Conservation (phyloP, 2,329 filamentous ascomycete genomes). For the Fusarium incarnatum region DNA sequence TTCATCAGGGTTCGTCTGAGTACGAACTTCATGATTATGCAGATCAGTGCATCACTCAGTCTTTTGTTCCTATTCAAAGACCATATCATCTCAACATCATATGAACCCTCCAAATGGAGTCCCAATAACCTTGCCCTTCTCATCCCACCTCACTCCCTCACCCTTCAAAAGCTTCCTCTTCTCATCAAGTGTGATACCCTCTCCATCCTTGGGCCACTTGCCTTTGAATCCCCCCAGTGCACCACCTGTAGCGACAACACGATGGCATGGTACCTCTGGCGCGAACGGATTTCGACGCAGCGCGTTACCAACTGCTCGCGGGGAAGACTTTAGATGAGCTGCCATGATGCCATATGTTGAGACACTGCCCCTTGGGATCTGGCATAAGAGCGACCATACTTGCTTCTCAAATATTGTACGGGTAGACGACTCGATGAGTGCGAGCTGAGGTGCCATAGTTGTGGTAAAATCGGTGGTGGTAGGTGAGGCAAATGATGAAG, state of each 20-base stretch:
- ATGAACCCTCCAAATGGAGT: slow-evolving; percentile 57
- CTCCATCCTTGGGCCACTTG: slow-evolving; percentile 69
- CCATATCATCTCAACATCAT: slow-evolving; percentile 9
- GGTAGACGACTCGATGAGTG: slow-evolving; percentile 57
- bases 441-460: slow-evolving; percentile 55
- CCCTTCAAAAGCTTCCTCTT: slow-evolving; percentile 70
- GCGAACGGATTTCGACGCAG: slow-evolving; percentile 85
- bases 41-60: neutral
- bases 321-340: slow-evolving; percentile 74
- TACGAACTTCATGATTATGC: neutral
- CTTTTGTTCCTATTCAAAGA: neutral
- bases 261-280: slow-evolving; percentile 83
- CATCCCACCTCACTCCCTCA: slow-evolving; percentile 75
- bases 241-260: slow-evolving; percentile 80
- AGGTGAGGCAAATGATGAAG: neutral
- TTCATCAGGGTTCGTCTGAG: neutral
- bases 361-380: slow-evolving; percentile 79
- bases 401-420: slow-evolving; percentile 68
- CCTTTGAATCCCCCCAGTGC: slow-evolving; percentile 79
- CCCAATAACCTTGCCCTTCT: slow-evolving; percentile 68
- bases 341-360: slow-evolving; percentile 83
- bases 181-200: slow-evolving; percentile 71
- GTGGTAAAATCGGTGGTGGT: slow-evolving; percentile 3
- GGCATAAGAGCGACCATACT: slow-evolving; percentile 78
- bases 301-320: slow-evolving; percentile 81